phyloP scores from a whole-genome alignment of 257 asterid species.

The Solanum paucissectum region DNA sequence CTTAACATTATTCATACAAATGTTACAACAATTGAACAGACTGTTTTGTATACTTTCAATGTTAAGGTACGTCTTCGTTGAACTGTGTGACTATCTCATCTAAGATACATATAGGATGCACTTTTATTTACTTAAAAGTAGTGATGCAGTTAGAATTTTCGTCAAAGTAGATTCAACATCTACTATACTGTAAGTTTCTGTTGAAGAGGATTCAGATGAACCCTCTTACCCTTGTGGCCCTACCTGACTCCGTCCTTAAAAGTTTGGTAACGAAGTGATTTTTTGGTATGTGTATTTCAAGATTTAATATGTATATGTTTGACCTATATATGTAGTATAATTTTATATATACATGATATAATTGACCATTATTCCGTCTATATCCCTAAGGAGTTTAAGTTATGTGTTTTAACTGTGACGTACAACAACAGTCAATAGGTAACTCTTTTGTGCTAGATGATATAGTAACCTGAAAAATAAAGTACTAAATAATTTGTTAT shows the following conservation, averaged over 20 bases:
- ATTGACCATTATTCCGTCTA: neutral
- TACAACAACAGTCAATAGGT: neutral
- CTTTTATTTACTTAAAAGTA: neutral
- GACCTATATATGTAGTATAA: neutral
- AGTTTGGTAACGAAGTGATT: neutral
- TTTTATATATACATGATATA: neutral
- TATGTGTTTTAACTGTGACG: neutral
- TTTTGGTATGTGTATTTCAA: neutral
- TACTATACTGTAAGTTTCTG: neutral
- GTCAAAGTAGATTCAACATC: neutral
- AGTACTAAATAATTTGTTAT: neutral
- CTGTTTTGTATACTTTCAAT: constrained; percentile 86
- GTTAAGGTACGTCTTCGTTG: constrained; percentile 46
- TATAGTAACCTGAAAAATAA: neutral
- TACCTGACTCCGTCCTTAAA: neutral
- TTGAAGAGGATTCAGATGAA: neutral
- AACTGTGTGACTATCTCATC: neutral
- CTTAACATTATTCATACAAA: constrained; percentile 76
- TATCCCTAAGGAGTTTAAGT: neutral
- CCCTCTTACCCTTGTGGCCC: neutral
- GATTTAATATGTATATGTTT: neutral
- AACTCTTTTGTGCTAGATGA: neutral
- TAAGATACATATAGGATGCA: no score
- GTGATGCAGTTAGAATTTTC: neutral
- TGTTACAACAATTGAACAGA: constrained; percentile 84